Percentiles rank a stretch among this genome's conserved stretches.
Evolutionary conservation across 306 rosid genomes (phyloP).

Genomic region (Echinosophora koreensis): DNA sequence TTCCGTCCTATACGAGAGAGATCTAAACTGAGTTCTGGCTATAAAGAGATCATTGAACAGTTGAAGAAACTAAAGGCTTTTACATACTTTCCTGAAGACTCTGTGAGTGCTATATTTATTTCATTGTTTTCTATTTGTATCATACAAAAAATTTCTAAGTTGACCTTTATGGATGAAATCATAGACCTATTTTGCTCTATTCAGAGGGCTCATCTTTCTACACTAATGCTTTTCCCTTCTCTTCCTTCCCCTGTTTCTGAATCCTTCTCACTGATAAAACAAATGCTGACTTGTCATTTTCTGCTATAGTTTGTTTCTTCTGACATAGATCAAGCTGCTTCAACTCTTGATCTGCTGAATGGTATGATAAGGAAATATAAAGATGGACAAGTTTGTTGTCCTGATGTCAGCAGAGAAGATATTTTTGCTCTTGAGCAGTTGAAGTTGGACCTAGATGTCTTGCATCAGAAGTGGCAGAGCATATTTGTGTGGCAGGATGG

Average conservation of each 20-base stretch:
- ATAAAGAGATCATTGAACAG: conserved; percentile 59
- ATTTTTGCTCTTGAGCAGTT: conserved; percentile 55
- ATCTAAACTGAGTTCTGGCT: conserved; percentile 64
- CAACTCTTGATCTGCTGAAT: conserved; percentile 60
- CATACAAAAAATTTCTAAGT: neutral
- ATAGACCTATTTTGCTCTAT: conserved; percentile 7
- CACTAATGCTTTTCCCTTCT: neutral
- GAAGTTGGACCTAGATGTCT: conserved; percentile 55
- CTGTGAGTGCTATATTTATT: conserved; percentile 57
- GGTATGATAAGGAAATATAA: conserved; percentile 55
- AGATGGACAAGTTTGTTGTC: conserved; percentile 49
- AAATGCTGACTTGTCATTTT: conserved; percentile 41
- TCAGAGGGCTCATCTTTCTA: conserved; percentile 2
- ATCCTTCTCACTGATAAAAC: neutral
- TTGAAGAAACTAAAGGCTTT: conserved; percentile 60
- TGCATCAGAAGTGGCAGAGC: conserved; percentile 87
- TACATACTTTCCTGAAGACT: conserved; percentile 48
- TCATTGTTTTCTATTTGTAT: conserved; percentile 18
- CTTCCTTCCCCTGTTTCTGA: neutral
- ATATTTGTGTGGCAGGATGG: conserved; percentile 96
- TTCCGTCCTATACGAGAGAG: conserved; percentile 87
- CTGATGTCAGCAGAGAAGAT: conserved; percentile 54
- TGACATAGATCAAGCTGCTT: conserved; percentile 76
- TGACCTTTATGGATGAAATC: neutral
- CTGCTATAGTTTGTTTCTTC: conserved; percentile 63